Evolutionary conservation across 2,329 filamentous ascomycete species (phyloP), one percentile per base, ranked within the genome.

Genomic region (Lithohypha guttulata): DNA sequence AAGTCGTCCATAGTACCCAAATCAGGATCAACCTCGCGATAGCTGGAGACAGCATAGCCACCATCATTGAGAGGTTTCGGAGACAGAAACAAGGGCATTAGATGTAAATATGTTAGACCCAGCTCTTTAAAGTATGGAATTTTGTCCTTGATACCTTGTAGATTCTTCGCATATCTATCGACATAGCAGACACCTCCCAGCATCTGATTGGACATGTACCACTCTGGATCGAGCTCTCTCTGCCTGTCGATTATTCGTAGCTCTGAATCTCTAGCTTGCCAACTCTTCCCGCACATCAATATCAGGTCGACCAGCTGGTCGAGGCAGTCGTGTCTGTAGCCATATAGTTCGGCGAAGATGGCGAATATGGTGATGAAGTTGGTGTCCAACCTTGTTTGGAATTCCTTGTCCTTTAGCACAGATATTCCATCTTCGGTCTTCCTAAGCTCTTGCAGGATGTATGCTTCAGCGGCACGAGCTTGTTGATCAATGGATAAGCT

Each of bases 71-170:
- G 39, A 9, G 48, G 48, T 28, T 47, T 41, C 15, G 48, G 48
- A 7, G 44, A 41, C 9, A 38, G 28, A 39, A 50, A 50, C n/a
- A 50, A 30, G 10, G 48, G 48, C 48, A 50, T 50, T 11, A 50
- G 31, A 25, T 50, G 48, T 14, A 50, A 36, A 39, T 50, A 50
- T 3, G 48, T 50, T 37, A 50, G 33, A 8, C 46, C 48, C n/a
- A 50, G 41, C 44, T 50, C 48, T 38, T 50, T 40, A 26, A 50
- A 50, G 22, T 50, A 50, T 9, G 48, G 48, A 4, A 50, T 50
- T 10, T 42, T 41, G 14, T 23, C 32, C 25, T 47, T 49, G 42
- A 50, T 44, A 5, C 48, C 48, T 15, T 39, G 39, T 6, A 50
- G 36, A 26, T 43, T 45, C 27, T 46, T 45, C 4, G 45, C 48